These are phyloP conservation scores for Wickerhamiella galacta DNA, from an alignment of 805 yeast genomes.

Conservation along the genomic window DNA sequence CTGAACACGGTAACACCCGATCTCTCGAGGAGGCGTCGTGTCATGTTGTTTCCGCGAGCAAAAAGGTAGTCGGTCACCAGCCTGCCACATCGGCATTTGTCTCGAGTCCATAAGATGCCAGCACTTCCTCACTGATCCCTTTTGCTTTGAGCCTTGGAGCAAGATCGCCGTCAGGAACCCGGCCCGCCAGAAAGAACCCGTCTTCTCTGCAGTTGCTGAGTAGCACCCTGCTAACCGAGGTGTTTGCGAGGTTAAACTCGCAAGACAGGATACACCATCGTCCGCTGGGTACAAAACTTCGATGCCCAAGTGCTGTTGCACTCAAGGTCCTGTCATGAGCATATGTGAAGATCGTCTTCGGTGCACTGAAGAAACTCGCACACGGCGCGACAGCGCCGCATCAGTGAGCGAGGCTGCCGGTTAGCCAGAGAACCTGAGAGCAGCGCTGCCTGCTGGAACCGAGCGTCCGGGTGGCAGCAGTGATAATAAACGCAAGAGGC, in stretches of 20 bases:
- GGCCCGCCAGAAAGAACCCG: conserved; percentile 13
- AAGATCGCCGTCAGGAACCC: conserved; percentile 2
- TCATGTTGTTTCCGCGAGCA: conserved; percentile 8
- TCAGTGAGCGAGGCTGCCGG: conserved; percentile 6
- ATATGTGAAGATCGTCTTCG: conserved; percentile 11
- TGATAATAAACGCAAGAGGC: conserved; percentile 25
- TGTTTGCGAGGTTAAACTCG: too few relatives aligned
- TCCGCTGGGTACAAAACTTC: conserved; percentile 15
- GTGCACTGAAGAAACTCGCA: conserved; percentile 8
- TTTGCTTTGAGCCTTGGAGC: not conserved
- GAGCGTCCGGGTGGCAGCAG: conserved; percentile 8
- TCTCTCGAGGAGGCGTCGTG: conserved; percentile 4
- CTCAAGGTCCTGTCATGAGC: conserved; percentile 15
- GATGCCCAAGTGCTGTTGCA: conserved; percentile 13
- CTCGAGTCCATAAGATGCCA: not conserved
- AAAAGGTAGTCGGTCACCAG: conserved; percentile 12
- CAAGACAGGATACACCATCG: conserved; percentile 17
- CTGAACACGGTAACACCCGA: conserved; percentile 13
- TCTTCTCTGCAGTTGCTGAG: conserved; percentile 19
- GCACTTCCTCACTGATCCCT: conserved; percentile 1
- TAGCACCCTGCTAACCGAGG: too few relatives aligned
- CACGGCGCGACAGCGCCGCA: conserved; percentile 6
- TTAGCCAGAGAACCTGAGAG: conserved; percentile 15
- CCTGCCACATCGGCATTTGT: conserved; percentile 8
- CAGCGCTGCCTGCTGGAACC: conserved; percentile 15